Base-by-base conservation (phyloP, 352 stramenopile genomes). In the Phytophthora multivora region DNA sequence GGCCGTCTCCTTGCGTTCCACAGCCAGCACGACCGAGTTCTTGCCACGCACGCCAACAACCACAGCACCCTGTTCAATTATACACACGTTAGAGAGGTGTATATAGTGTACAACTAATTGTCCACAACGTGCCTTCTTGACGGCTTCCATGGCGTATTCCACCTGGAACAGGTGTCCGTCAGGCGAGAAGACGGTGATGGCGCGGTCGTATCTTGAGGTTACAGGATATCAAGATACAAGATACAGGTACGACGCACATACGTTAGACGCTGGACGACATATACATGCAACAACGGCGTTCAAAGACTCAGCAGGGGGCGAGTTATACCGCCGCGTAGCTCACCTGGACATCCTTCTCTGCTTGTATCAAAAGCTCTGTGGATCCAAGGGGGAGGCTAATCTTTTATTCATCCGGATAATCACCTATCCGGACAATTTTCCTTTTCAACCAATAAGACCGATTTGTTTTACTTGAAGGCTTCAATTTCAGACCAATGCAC, bases 131-230 rank as follows among this genome's bases (percentile, higher is more conserved):
- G 86, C 89, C 76, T 97, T 95, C 77, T 98, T 98, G 11, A 99
- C 97, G 28, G 98, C 98, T 73, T 99, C 97, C 92, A 99, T 99
- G 60, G 98, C 98, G 85, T 99, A 99, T 87, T 99, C 97, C 9
- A 99, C 97, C 75, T 99, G 97, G 79, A 99, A 99, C 67, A 99
- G 86, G 76, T 99, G 97, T 33, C 98, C 98, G 84, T 99, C 98
- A 7, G 98, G 98, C 70, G 96, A 99, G 83, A 99, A 99, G 30
- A 99, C 96, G 51, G 98, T 99, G 75, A 99, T 99, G 36, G 98
- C 97, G 69, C 97, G 95, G 84, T 99, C 97, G 80, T 99, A 99
- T 80, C 96, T 99, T 50, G 38, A 23, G 15, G 6, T 36, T 58
- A 13, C n/a, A 57, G 49, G 7, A 26, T 23, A 23, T 46, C 3